These are phyloP conservation scores for Hibiscus mutabilis DNA, from an alignment of 345 rosid species.

Conservation along the genomic window DNA sequence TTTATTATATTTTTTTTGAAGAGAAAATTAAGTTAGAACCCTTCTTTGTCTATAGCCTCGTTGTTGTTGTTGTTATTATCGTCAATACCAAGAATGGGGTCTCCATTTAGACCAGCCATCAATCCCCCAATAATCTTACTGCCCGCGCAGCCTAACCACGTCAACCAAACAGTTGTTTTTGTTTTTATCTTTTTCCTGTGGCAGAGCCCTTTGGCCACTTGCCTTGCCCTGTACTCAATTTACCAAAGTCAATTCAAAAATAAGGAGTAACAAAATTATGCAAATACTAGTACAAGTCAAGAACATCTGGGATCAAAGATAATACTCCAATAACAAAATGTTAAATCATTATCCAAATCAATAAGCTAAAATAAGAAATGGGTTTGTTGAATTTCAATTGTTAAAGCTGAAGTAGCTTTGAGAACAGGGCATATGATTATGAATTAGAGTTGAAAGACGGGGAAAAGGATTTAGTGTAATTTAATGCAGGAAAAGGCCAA, in stretches of 20 bases:
- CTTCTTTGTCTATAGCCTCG: conserved; percentile 22
- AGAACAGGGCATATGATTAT: background rate
- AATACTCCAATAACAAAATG: background rate
- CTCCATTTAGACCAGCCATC: conserved; percentile 37
- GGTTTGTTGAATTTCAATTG: background rate
- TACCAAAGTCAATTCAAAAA: background rate
- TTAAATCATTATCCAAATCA: background rate
- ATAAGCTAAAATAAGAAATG: background rate
- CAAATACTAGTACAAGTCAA: background rate
- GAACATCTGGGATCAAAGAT: background rate
- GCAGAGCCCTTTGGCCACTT: conserved; percentile 10
- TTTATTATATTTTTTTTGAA: no score
- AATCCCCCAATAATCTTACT: conserved; percentile 15
- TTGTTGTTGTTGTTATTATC: conserved; percentile 16
- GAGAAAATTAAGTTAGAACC: no score
- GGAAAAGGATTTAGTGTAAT: background rate
- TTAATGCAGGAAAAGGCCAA: background rate
- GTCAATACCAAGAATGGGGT: conserved; percentile 41
- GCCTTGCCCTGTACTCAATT: conserved; percentile 17
- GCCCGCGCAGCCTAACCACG: conserved; percentile 20
- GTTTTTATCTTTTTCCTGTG: no score
- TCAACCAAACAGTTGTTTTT: conserved; percentile 10
- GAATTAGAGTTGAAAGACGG: background rate
- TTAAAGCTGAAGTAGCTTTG: background rate
- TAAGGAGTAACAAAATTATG: no score